These are phyloP conservation scores for Scleroderma citrinum DNA, from an alignment of 768 basidiomycete genomes.

Conservation along the genomic window DNA sequence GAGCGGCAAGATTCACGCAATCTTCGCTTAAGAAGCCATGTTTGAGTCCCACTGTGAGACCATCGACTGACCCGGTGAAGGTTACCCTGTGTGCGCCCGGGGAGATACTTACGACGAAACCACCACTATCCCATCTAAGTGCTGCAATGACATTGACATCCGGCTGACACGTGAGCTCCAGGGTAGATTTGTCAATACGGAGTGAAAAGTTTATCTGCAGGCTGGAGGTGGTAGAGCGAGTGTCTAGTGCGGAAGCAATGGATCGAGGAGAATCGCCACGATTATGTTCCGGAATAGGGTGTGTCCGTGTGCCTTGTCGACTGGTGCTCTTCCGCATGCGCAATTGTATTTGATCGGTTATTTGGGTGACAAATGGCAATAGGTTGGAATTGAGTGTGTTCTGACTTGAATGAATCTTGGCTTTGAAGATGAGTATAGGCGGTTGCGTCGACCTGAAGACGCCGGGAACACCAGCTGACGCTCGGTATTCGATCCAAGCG, in stretches of 20 bases:
- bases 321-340: constrained; percentile 54
- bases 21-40: constrained; percentile 85
- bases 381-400: constrained; percentile 80
- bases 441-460: constrained; percentile 33
- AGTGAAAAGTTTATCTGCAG: constrained; percentile 81
- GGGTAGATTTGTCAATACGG: constrained; percentile 83
- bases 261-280: constrained; percentile 2
- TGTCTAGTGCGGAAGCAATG: constrained; percentile 15
- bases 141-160: constrained; percentile 91
- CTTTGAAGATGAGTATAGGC: constrained; percentile 72
- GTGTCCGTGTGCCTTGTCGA: constrained; percentile 14
- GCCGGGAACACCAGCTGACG: constrained; percentile 39
- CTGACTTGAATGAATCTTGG: constrained; percentile 82
- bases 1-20: constrained; percentile 72
- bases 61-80: constrained; percentile 76
- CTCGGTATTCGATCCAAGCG: constrained; percentile 78
- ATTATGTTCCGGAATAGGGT: constrained; percentile 10
- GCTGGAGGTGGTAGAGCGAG: constrained; percentile 31
- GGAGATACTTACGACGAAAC: constrained; percentile 74
- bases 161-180: constrained; percentile 83
- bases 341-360: constrained; percentile 62
- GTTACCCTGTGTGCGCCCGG: constrained; percentile 67
- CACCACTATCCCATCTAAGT: constrained; percentile 91
- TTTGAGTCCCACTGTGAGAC: constrained; percentile 72
- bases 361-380: constrained; percentile 77